Conservation (phyloP, 768 basidiomycete species). For the Russula lepida region DNA sequence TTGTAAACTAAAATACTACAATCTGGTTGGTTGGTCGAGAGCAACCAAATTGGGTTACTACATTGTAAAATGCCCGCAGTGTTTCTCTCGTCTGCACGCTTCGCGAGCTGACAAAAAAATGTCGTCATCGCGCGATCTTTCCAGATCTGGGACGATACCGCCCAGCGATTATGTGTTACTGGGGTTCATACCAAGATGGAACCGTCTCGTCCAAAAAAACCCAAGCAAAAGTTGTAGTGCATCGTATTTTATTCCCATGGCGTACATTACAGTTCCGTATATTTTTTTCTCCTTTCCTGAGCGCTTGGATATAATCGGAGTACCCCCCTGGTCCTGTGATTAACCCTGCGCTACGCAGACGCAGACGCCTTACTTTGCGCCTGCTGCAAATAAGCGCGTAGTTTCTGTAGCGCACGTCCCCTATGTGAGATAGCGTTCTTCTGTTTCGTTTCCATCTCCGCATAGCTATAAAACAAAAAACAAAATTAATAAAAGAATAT, state of each 20-base stretch:
- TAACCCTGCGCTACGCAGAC: neutral
- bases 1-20: no score
- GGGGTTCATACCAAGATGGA: conserved; percentile 22
- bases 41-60: no score
- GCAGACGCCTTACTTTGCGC: conserved; percentile 2
- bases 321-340: neutral
- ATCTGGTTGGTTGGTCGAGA: no score
- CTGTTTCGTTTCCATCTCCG: conserved; percentile 55
- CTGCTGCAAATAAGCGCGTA: conserved; percentile 36
- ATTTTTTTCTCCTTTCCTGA: neutral
- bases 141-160: conserved; percentile 23
- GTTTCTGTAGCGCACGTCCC: conserved; percentile 52
- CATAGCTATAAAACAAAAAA: conserved; percentile 36
- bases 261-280: neutral
- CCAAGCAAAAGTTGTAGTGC: conserved; percentile 14
- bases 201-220: conserved; percentile 11
- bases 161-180: conserved; percentile 19
- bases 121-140: neutral
- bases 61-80: no score
- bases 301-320: neutral
- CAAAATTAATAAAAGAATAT: neutral
- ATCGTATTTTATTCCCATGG: neutral
- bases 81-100: no score
- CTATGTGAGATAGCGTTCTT: conserved; percentile 65
- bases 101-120: no score